Evolutionary conservation across 1,284 basidiomycete genomes (phyloP).

Genomic region (Vanrija humicola): DNA sequence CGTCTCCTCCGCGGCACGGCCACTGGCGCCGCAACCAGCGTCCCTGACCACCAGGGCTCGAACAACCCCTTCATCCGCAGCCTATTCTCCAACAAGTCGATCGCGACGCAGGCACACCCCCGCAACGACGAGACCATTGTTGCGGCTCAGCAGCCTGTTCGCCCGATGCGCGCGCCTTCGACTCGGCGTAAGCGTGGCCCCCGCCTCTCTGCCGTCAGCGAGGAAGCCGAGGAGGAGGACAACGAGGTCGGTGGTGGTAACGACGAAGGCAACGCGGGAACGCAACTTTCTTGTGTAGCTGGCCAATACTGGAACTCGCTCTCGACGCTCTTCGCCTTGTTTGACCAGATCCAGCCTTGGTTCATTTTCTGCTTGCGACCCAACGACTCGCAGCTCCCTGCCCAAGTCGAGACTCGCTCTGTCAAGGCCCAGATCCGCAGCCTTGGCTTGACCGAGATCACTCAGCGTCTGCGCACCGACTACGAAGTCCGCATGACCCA

Average conservation of each 20-base stretch:
- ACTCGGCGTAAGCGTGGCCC: constrained; percentile 68
- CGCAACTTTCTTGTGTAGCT: constrained; percentile 62
- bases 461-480: constrained; percentile 59
- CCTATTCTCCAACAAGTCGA: constrained; percentile 80
- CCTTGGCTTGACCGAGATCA: constrained; percentile 73
- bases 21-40: constrained; percentile 31
- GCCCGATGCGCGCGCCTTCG: constrained; percentile 87
- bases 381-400: constrained; percentile 89
- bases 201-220: constrained; percentile 55
- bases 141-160: constrained; percentile 84
- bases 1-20: constrained; percentile 68
- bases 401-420: constrained; percentile 85
- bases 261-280: constrained; percentile 65
- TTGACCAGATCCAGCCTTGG: constrained; percentile 89
- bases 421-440: constrained; percentile 89
- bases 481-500: constrained; percentile 84
- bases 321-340: constrained; percentile 78
- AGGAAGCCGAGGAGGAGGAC: constrained; percentile 56
- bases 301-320: constrained; percentile 82
- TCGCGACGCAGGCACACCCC: constrained; percentile 85
- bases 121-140: constrained; percentile 91
- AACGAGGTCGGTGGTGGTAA: constrained; percentile 38
- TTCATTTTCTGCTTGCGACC: constrained; percentile 88
- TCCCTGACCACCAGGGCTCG: constrained; percentile 62
- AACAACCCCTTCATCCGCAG: constrained; percentile 87